These are phyloP conservation scores for Talaromyces trachyspermus DNA, from an alignment of 495 filamentous ascomycete species.

Conservation along the genomic window DNA sequence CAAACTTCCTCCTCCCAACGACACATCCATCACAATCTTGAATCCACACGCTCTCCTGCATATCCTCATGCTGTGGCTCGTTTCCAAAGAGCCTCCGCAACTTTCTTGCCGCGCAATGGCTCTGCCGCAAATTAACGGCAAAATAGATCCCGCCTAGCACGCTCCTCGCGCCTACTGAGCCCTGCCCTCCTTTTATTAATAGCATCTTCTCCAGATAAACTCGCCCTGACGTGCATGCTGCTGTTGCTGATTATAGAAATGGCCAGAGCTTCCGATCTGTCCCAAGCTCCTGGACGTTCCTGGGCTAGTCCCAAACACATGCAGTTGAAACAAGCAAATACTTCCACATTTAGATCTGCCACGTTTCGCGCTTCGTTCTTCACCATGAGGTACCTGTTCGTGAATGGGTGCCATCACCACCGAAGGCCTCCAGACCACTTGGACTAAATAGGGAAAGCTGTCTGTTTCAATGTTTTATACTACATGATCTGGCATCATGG, in stretches of 20 bases:
- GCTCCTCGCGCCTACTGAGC: not conserved
- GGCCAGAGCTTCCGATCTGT: too few species aligned
- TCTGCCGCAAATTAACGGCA: not conserved
- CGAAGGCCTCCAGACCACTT: too few species aligned
- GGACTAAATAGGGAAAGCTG: too few species aligned
- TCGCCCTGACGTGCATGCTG: not conserved
- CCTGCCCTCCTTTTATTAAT: slow-evolving; percentile 6
- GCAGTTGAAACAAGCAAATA: slow-evolving; percentile 7
- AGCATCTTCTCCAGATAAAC: slow-evolving; percentile 6
- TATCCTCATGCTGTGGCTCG: too few species aligned
- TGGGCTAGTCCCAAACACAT: not conserved
- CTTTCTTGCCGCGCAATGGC: not conserved
- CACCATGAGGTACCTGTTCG: slow-evolving; percentile 5
- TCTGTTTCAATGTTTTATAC: too few species aligned
- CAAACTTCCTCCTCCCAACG: not conserved
- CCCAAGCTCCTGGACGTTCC: too few species aligned
- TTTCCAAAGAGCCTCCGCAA: too few species aligned
- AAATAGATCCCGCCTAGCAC: not conserved
- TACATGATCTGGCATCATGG: slow-evolving; percentile 28
- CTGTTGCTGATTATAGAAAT: slow-evolving; percentile 6
- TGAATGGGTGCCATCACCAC: slow-evolving; percentile 7
- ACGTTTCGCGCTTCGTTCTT: slow-evolving; percentile 8
- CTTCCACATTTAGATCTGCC: slow-evolving; percentile 5
- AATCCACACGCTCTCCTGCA: too few species aligned
- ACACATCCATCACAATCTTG: too few species aligned